Evolutionary conservation across 2,329 filamentous ascomycete genomes (phyloP), one percentile per base, ranked within the genome.

Genomic region (Aureobasidium sp.): DNA sequence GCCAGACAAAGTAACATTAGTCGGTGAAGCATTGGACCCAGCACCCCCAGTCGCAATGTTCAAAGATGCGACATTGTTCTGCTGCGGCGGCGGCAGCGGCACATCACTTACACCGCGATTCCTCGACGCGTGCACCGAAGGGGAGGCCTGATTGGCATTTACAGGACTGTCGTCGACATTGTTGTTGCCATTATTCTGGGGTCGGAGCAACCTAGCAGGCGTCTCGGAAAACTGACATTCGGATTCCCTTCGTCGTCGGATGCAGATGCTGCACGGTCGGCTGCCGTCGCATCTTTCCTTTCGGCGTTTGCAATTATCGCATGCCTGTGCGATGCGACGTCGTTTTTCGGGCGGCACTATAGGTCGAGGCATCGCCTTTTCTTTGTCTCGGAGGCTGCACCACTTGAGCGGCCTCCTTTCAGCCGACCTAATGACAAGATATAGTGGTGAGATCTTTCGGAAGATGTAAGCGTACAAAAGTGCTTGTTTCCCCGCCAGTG

Each of bases 271-370:
- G 56, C 76, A 79, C 37, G 76, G 76, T 44, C 72, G 67, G 45
- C 71, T 66, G 34, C 76, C 76, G 55, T 78, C 71, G 59, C 76
- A 79, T 61, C 77, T 77, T 56, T 78, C 75, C 58, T 75, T 76
- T 48, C 73, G 66, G 21, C 69, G 61, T 57, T 73, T 74, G 64
- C 72, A 75, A 44, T 68, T 71, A 53, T 73, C 68, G 59, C 72
- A 74, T 14, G 71, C 71, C 48, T 68, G 64, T 35, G 64, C 47
- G 8, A 63, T 60, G 6, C 63, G 62, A 22, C 47, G 37, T 22
- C 54, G 25, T 22, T 55, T 51, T 14, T 51, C 54, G 2, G 54
- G 27, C 8, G 53, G 22, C 21, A 55, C 51, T 54, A 47, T 47
- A 8, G 44, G 44, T 16, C 45, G 53, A 21, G 53, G 53, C 53